A percentile compares a stretch with the other conserved stretches of the same genome.
These are phyloP conservation scores for Huntiella moniliformis DNA, from an alignment of 2,329 filamentous ascomycete species.

Conservation along the genomic window DNA sequence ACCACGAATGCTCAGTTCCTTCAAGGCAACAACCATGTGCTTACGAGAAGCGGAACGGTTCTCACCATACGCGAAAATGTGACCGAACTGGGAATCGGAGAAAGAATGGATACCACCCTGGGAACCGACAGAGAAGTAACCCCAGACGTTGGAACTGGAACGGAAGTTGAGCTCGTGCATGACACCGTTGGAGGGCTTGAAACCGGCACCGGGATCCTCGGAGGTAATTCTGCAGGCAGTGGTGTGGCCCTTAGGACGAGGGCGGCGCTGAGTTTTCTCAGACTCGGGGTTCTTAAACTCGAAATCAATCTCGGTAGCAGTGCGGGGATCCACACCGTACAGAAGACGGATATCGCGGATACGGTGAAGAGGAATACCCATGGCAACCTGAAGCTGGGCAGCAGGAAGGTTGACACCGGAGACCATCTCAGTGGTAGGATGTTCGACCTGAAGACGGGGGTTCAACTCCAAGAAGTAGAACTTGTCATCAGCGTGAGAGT, in stretches of 20 bases:
- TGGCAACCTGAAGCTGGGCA: slow-evolving; percentile 94
- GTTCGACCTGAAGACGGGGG: slow-evolving; percentile 97
- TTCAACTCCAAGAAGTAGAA: slow-evolving; percentile 99
- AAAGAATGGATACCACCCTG: slow-evolving; percentile 97
- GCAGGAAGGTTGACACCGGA: slow-evolving; percentile 93
- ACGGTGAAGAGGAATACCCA: slow-evolving; percentile 90
- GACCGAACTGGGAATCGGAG: slow-evolving; percentile 96
- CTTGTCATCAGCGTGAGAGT: slow-evolving; percentile 93
- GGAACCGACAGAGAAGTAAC: slow-evolving; percentile 97
- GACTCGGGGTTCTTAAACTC: slow-evolving; percentile 81
- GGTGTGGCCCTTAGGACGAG: slow-evolving; percentile 86
- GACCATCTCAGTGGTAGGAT: slow-evolving; percentile 98
- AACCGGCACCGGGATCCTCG: slow-evolving; percentile 94
- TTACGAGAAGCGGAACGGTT: slow-evolving; percentile 90
- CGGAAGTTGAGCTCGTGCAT: slow-evolving; percentile 99
- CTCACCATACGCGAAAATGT: slow-evolving; percentile 98
- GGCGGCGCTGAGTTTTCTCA: slow-evolving; percentile 67
- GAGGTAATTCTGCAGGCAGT: slow-evolving; percentile 98
- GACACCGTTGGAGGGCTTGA: slow-evolving; percentile 97
- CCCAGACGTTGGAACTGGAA: slow-evolving; percentile 97
- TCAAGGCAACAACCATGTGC: slow-evolving; percentile 97
- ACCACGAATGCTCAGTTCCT: slow-evolving; percentile 97
- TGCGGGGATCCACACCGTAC: slow-evolving; percentile 86
- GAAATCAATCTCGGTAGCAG: slow-evolving; percentile 78
- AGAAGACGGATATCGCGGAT: slow-evolving; percentile 91